A percentile compares a stretch with the other conserved stretches of the same genome.
Conservation (phyloP, 169 alveolate species). For the Eimeria zaria region DNA sequence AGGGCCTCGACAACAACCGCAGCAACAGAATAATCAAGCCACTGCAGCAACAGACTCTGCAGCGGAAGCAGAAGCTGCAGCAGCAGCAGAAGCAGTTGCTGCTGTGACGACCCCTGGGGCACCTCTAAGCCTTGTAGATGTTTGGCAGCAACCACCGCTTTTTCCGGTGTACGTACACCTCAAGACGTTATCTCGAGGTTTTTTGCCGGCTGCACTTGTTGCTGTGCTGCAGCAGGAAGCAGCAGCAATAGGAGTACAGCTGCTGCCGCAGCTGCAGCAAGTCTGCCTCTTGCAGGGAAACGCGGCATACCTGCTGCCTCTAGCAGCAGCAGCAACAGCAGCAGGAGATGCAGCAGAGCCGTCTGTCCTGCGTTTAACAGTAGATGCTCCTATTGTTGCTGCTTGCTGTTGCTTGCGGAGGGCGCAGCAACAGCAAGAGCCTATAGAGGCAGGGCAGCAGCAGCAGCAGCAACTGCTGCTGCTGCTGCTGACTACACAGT, state of each 20-base stretch:
- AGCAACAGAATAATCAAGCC: neutral
- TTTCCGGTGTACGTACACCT: constrained; percentile 70
- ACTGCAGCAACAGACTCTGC: neutral
- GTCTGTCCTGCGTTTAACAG: neutral
- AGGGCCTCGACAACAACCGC: neutral
- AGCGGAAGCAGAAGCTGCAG: constrained; percentile 32
- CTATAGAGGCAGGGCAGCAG: constrained; percentile 9
- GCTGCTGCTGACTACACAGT: constrained; percentile 48
- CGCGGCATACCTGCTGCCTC: constrained; percentile 53
- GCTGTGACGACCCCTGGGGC: constrained; percentile 67
- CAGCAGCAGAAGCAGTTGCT: constrained; percentile 15
- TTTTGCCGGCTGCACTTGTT: constrained; percentile 45
- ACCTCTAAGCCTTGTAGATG: constrained; percentile 53
- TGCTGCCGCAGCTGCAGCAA: constrained; percentile 77
- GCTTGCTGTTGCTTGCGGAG: constrained; percentile 68
- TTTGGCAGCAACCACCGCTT: constrained; percentile 60
- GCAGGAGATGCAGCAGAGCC: constrained; percentile 27
- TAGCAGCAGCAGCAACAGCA: constrained; percentile 74
- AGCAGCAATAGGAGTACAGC: constrained; percentile 66
- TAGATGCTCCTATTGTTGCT: constrained; percentile 63
- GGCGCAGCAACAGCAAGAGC: constrained; percentile 45
- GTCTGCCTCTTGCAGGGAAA: constrained; percentile 57
- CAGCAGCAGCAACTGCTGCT: constrained; percentile 68
- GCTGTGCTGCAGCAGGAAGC: constrained; percentile 74
- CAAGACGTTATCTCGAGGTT: constrained; percentile 25